These are phyloP conservation scores for Loxodes magnus DNA, from an alignment of 73 alveolate genomes.

Conservation along the genomic window DNA sequence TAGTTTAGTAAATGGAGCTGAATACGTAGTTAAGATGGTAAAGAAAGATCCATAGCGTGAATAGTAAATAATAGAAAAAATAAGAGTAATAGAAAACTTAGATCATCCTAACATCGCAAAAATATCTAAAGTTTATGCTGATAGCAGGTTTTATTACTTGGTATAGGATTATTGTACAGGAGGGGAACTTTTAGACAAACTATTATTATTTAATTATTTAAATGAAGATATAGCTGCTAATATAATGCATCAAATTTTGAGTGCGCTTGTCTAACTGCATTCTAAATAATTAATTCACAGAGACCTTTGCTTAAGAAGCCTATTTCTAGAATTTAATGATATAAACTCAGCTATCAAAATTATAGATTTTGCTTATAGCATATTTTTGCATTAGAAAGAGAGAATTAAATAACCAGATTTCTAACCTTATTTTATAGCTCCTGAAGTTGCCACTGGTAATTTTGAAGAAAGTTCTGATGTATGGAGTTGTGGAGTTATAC, in stretches of 20 bases:
- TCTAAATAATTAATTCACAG: not conserved
- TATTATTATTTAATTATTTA: not conserved
- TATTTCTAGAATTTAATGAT: not conserved
- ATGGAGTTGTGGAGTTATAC: constrained; percentile 28
- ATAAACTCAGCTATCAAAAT: not conserved
- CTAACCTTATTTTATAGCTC: not conserved
- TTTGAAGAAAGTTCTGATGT: constrained; percentile 3
- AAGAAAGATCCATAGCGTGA: constrained; percentile 7
- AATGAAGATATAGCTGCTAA: not conserved
- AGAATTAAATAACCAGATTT: not conserved
- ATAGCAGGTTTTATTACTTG: not conserved
- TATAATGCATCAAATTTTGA: not conserved
- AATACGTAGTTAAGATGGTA: no score
- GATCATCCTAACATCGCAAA: not conserved
- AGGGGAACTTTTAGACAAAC: not conserved
- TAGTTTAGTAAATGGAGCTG: no score
- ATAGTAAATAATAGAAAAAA: not conserved
- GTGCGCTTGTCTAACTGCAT: not conserved
- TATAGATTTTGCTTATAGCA: not conserved
- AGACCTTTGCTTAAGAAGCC: not conserved
- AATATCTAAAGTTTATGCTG: not conserved
- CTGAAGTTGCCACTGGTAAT: not conserved
- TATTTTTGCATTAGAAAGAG: not conserved
- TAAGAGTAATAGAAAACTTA: not conserved
- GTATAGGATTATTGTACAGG: not conserved